Base-by-base conservation (phyloP, 2,329 filamentous ascomycete genomes). In the Myriosclerotinia duriaeana region DNA sequence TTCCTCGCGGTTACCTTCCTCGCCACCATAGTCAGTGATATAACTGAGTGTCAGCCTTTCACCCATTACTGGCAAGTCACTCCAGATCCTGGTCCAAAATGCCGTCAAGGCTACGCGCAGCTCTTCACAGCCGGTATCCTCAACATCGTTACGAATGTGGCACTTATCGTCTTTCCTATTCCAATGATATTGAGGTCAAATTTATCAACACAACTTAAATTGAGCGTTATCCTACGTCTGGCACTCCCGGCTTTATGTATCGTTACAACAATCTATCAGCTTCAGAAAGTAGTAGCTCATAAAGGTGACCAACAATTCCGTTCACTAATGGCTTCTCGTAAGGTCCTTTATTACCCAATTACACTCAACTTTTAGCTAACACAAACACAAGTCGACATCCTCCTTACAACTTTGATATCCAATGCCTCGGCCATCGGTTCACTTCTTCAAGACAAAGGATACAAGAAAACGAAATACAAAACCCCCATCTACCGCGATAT, bases 391-490 rank as follows among this genome's bases (percentile, higher is more conserved):
- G 64, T 95, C 38, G 94, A 98, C 76, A 89, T 97, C 7, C 83
- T 98, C 1, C 92, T 94, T 61, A 91, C 93, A 14, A 91, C 93
- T 0, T 87, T 88, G 1, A 89, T 94, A 0, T 91, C 94, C n/a
- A 99, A 98, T 75, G 88, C 90, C 9, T 84, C 97, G 26, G 91
- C 97, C 0, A 85, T 98, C 12, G 92, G 93, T 17, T 96, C 93
- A 0, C 97, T 98, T 72, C 87, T 97, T 40, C 87, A 93, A 17
- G 94, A 97, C 75, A 87, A 91, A 62, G 95, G 94, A 36, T 81
- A 92, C 63, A 98, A 98, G 81, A 96, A 95, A 78, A 83, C 84
- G 62, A 96, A 93, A 76, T 97, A 91, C 78, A 88, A 55, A 26
- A 42, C 46, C 30, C 60, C 60, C 12, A 42, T 63, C 48, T 40